A percentile compares a stretch with the other conserved stretches of the same genome.
Conservation (phyloP, 2,329 filamentous ascomycete genomes). For the Penicillium frequentans region DNA sequence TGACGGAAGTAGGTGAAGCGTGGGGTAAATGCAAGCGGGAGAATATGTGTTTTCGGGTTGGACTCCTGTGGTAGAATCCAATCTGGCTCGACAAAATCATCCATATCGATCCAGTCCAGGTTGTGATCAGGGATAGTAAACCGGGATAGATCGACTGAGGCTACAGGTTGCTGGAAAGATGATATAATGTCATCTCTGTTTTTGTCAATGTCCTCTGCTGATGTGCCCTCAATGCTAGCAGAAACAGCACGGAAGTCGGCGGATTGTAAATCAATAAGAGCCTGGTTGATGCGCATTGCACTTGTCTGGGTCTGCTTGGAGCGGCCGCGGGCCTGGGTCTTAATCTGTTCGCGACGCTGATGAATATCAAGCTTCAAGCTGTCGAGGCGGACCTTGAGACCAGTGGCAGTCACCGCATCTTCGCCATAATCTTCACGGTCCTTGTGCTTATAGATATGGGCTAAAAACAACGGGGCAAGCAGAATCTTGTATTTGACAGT, state of each 20-base stretch:
- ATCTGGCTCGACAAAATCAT: constrained; percentile 96
- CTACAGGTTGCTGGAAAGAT: constrained; percentile 53
- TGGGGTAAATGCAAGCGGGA: constrained; percentile 90
- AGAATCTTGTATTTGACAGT: constrained; percentile 98
- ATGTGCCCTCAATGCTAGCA: constrained; percentile 80
- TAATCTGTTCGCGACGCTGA: constrained; percentile 88
- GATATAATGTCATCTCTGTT: constrained; percentile 59
- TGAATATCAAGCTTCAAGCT: constrained; percentile 98
- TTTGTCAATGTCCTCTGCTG: constrained; percentile 69
- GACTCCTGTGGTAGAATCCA: constrained; percentile 90
- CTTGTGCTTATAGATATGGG: constrained; percentile 98
- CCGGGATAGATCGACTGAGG: constrained; percentile 67
- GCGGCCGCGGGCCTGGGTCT: constrained; percentile 73
- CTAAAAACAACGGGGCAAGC: constrained; percentile 87
- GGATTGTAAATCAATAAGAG: constrained; percentile 85
- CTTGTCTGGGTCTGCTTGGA: constrained; percentile 79
- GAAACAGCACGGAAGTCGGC: constrained; percentile 93
- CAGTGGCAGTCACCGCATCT: constrained; percentile 81
- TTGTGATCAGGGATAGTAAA: constrained; percentile 97
- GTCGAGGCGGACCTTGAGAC: constrained; percentile 92
- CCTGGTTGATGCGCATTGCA: constrained; percentile 93
- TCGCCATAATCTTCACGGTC: constrained; percentile 84
- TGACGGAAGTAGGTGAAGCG: constrained; percentile 96
- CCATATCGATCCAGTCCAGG: constrained; percentile 97
- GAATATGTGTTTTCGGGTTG: constrained; percentile 89